Base-by-base conservation (phyloP, 305 asterid genomes). In the Caryopteris hybrid region DNA sequence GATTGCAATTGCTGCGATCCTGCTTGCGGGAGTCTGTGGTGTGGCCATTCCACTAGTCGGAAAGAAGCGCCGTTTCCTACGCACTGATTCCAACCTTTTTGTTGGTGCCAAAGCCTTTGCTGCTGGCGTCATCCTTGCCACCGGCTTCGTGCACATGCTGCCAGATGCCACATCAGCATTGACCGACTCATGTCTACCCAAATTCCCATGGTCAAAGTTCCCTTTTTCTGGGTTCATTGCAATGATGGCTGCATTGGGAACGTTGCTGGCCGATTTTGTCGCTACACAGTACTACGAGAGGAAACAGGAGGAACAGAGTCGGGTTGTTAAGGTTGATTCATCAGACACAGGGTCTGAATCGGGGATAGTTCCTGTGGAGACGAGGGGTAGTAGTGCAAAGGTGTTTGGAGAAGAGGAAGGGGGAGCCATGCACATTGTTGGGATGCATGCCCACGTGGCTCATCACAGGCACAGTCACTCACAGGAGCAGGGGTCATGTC, bases 81-180 rank as follows among this genome's bases (percentile, higher is more conserved):
- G 79, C 22, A 86, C 90, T 0, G 98, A 91, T 59, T 82, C 98
- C 68, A 91, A 86, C 75, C 78, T 91, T 34, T 94, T 94, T 57
- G 87, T 91, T 3, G 81, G 81, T 9, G 86, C 95, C 73, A 94
- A 94, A 70, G 91, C 98, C 46, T 91, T 89, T 57, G 99, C 99
- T 3, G 99, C 90, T 5, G 99, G 99, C 10, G 99, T 94, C 48
- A 94, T 94, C 77, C 98, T 94, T 0, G 95, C 99, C 67, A 94
- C 99, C 0, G 99, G 99, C 11, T 94, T 94, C 29, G 99, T 94
- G 36, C 99, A 91, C 84, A 91, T 94, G 84, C 64, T 94, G 55
- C 96, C 99, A 0, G 99, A 90, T 52, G 99, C 89, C 43, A 91
- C 95, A 0, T 55, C 76, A 50, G 69, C 95, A 1, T 74, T 94